Percentiles rank a stretch among this genome's conserved stretches.
phyloP scores from a whole-genome alignment of 1,284 basidiomycete genomes.

The Puccinia novopanici region DNA sequence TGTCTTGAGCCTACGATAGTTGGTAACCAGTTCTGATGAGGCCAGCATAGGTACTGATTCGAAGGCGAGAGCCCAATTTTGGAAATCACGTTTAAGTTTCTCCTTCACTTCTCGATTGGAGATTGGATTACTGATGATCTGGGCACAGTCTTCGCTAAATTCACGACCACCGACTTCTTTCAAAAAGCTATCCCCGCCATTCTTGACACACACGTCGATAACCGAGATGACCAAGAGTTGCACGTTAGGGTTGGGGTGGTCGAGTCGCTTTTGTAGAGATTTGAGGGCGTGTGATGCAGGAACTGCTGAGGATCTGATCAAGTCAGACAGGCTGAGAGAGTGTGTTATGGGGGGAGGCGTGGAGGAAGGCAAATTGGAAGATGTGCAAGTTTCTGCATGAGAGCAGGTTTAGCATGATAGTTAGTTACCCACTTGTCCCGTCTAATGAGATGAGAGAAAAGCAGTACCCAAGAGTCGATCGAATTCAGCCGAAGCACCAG shows the following conservation, averaged over 20 bases:
- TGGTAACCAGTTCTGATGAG: slow-evolving; percentile 69
- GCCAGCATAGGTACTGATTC: slow-evolving; percentile 74
- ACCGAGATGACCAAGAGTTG: slow-evolving; percentile 83
- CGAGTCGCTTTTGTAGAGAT: slow-evolving; percentile 79
- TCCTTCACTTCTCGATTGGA: slow-evolving; percentile 81
- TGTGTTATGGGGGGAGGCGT: slow-evolving; percentile 46
- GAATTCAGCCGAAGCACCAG: slow-evolving; percentile 41
- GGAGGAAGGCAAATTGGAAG: slow-evolving; percentile 45
- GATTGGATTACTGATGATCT: slow-evolving; percentile 64
- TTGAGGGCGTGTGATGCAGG: slow-evolving; percentile 84
- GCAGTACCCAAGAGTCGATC: slow-evolving; percentile 43
- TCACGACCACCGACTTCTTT: slow-evolving; percentile 79
- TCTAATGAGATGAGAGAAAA: background rate
- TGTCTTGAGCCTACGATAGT: slow-evolving; percentile 57
- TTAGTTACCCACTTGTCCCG: background rate
- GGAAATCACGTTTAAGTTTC: slow-evolving; percentile 75
- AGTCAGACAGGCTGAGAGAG: slow-evolving; percentile 41
- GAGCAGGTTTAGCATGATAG: background rate
- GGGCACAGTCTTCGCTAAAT: slow-evolving; percentile 88
- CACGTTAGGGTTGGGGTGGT: slow-evolving; percentile 95
- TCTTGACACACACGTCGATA: slow-evolving; percentile 93
- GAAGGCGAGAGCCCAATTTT: slow-evolving; percentile 90
- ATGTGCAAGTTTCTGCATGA: slow-evolving; percentile 40
- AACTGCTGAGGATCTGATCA: slow-evolving; percentile 85
- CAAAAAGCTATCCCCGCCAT: slow-evolving; percentile 91